These are phyloP conservation scores for Aechmea fasciata DNA, from an alignment of 176 grass and related monocot species.

Conservation along the genomic window DNA sequence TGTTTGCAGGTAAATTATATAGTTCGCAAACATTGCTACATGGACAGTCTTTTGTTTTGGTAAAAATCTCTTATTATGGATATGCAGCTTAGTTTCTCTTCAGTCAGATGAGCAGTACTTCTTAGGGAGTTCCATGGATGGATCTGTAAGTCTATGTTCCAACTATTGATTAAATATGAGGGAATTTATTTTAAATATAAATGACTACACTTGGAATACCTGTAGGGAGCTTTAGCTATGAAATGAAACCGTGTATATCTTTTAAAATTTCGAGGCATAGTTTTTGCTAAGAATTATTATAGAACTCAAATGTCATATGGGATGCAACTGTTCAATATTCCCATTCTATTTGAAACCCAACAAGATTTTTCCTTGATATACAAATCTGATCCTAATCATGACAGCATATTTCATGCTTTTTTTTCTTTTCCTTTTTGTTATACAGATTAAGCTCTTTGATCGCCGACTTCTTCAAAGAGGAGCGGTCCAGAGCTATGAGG, in stretches of 20 bases:
- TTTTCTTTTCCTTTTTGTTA: conserved; percentile 4
- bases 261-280: too few species aligned
- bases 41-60: not conserved
- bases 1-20: conserved; percentile 46
- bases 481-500: conserved; percentile 64
- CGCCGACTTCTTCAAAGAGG: conserved; percentile 57
- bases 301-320: too few species aligned
- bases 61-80: conserved; percentile 12
- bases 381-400: not conserved
- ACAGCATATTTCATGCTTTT: not conserved
- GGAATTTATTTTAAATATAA: conserved; percentile 2
- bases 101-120: conserved; percentile 64
- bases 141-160: conserved; percentile 41
- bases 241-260: too few species aligned
- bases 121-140: conserved; percentile 71
- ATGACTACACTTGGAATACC: conserved; percentile 1
- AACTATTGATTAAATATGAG: conserved; percentile 1
- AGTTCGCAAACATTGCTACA: conserved; percentile 1
- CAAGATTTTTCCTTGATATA: not conserved
- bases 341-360: too few species aligned
- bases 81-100: conserved; percentile 50
- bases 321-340: too few species aligned
- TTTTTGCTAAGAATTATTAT: too few species aligned
- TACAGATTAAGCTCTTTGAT: conserved; percentile 94
- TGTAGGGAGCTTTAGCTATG: too few species aligned